Conservation (phyloP, 306 rosid genomes). For the Fragaria ananassa region DNA sequence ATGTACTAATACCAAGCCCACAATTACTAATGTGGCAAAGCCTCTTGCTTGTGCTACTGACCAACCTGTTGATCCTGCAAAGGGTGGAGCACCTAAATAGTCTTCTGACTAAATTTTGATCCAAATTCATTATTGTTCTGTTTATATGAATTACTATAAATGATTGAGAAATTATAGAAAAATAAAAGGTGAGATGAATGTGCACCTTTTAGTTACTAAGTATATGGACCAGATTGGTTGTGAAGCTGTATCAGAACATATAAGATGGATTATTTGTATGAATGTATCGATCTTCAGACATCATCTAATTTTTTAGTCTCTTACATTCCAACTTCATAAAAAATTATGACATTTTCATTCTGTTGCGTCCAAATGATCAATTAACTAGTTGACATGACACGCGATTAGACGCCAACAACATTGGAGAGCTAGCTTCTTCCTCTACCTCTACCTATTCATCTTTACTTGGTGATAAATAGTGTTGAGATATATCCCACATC, state of each 20-base stretch:
- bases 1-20: slow-evolving; percentile 38
- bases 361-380: too few species aligned
- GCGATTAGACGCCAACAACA: too few species aligned
- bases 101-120: not conserved
- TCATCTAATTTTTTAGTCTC: too few species aligned
- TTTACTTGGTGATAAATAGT: too few species aligned
- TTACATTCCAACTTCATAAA: too few species aligned
- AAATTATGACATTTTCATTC: too few species aligned
- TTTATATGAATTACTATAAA: not conserved
- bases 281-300: not conserved
- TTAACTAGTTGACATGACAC: too few species aligned
- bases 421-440: too few species aligned
- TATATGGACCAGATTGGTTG: not conserved
- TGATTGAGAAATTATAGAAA: not conserved
- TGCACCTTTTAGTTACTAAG: not conserved
- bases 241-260: not conserved
- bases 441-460: too few species aligned
- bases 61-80: not conserved
- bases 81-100: not conserved
- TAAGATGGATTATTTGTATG: not conserved
- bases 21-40: not conserved
- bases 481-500: too few species aligned
- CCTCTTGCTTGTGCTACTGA: not conserved
- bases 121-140: not conserved
- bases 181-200: not conserved